phyloP scores from a whole-genome alignment of 1,284 basidiomycete genomes.

The Puccinia novopanici region DNA sequence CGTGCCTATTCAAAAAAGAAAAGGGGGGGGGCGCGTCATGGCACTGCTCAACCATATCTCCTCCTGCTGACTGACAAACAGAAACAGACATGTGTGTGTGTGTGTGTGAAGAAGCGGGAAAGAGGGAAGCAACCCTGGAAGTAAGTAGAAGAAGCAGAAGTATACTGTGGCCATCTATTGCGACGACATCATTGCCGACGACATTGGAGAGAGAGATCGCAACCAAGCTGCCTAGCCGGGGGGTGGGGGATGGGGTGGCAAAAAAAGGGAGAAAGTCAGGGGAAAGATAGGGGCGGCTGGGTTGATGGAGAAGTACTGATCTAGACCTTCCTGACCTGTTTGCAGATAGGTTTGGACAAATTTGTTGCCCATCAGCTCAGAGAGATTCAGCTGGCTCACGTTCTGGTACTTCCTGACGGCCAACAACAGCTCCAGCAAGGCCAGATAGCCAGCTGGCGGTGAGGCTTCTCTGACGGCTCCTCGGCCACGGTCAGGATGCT shows the following conservation, averaged over 20 bases:
- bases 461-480: background rate
- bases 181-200: slow-evolving; percentile 32
- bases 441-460: background rate
- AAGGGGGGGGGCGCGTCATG: too few species aligned
- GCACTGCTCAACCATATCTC: too few species aligned
- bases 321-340: slow-evolving; percentile 36
- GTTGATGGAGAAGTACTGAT: background rate
- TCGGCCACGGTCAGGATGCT: background rate
- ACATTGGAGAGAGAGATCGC: slow-evolving; percentile 12
- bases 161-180: slow-evolving; percentile 52
- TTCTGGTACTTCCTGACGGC: slow-evolving; percentile 12
- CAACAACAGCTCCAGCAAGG: background rate
- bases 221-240: slow-evolving; percentile 19
- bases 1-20: slow-evolving; percentile 54
- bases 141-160: too few species aligned
- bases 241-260: too few species aligned
- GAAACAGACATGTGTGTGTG: slow-evolving; percentile 45
- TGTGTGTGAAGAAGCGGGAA: slow-evolving; percentile 51
- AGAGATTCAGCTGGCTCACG: slow-evolving; percentile 6
- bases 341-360: slow-evolving; percentile 29
- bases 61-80: slow-evolving; percentile 51
- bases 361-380: slow-evolving; percentile 10
- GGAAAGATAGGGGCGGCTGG: too few species aligned
- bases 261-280: background rate
- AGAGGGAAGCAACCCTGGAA: too few species aligned